phyloP scores from a whole-genome alignment of 129 eudicot species.

The Ambrosia trifida region DNA sequence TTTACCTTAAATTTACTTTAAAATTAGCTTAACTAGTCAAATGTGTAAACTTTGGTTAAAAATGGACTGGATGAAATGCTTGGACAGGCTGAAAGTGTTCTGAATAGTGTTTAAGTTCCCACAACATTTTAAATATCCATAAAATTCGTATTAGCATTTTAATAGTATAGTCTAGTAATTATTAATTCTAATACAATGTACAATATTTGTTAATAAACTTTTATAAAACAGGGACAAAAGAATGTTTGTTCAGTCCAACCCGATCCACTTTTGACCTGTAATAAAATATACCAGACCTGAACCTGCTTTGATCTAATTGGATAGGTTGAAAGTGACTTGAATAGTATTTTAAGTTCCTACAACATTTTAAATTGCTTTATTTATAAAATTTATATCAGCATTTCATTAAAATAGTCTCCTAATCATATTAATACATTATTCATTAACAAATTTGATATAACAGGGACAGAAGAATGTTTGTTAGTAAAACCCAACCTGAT shows the following conservation, averaged over 20 bases:
- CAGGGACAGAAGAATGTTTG: neutral
- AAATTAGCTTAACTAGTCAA: constrained; percentile 5
- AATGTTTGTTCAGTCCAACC: no score
- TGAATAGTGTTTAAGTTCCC: neutral
- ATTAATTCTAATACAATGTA: no score
- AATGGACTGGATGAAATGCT: neutral
- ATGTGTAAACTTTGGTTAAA: neutral
- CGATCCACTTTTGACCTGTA: neutral
- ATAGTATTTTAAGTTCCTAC: neutral
- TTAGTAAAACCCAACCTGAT: no score
- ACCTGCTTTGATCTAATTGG: neutral
- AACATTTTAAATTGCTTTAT: neutral
- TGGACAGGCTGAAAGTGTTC: constrained; percentile 5
- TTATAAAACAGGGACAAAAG: no score
- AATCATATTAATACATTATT: neutral
- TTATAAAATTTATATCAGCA: neutral
- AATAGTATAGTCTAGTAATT: neutral
- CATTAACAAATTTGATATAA: neutral
- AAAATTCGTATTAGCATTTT: neutral
- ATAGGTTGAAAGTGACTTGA: neutral
- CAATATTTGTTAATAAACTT: neutral
- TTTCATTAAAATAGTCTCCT: neutral
- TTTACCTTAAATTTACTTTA: neutral
- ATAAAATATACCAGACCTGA: no score
- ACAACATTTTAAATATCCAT: neutral